These are phyloP conservation scores for Phanerodontia chrysosporium DNA, from an alignment of 768 basidiomycete genomes.

Conservation along the genomic window DNA sequence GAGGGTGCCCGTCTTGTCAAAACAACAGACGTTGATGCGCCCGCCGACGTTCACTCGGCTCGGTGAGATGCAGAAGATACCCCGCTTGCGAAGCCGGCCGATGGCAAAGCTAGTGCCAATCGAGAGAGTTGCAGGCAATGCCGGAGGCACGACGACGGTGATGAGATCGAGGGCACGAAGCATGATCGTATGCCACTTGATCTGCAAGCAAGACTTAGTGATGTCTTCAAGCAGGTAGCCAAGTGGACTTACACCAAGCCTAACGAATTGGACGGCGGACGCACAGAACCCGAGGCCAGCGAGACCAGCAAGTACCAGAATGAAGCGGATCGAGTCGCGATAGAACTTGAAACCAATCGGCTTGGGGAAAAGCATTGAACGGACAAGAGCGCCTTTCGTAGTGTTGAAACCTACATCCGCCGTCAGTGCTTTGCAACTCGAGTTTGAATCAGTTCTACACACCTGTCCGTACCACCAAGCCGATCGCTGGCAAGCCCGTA, in stretches of 20 bases:
- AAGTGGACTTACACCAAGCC: slow-evolving; percentile 70
- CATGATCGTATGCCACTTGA: slow-evolving; percentile 86
- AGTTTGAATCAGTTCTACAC: slow-evolving; percentile 12
- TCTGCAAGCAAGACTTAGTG: slow-evolving; percentile 35
- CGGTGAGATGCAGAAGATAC: slow-evolving; percentile 96
- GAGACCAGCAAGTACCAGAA: slow-evolving; percentile 85
- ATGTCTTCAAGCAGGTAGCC: not conserved
- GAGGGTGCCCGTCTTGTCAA: slow-evolving; percentile 98
- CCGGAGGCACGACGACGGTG: slow-evolving; percentile 96
- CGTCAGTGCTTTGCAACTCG: not conserved
- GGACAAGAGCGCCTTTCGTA: slow-evolving; percentile 91
- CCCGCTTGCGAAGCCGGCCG: slow-evolving; percentile 75
- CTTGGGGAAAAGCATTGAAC: slow-evolving; percentile 98
- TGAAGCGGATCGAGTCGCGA: slow-evolving; percentile 86
- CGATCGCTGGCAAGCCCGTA: slow-evolving; percentile 61
- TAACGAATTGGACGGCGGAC: slow-evolving; percentile 87
- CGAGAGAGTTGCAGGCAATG: slow-evolving; percentile 92
- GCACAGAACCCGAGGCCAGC: slow-evolving; percentile 88
- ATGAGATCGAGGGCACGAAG: slow-evolving; percentile 91
- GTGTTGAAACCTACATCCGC: slow-evolving; percentile 78
- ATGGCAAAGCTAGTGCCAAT: slow-evolving; percentile 98
- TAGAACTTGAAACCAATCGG: slow-evolving; percentile 99
- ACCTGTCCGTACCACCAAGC: slow-evolving; percentile 86
- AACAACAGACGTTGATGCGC: slow-evolving; percentile 95
- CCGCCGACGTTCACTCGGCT: slow-evolving; percentile 93